A percentile compares a stretch with the other conserved stretches of the same genome.
Conservation (phyloP, 2,329 filamentous ascomycete species). For the Arachnomyces sp. region DNA sequence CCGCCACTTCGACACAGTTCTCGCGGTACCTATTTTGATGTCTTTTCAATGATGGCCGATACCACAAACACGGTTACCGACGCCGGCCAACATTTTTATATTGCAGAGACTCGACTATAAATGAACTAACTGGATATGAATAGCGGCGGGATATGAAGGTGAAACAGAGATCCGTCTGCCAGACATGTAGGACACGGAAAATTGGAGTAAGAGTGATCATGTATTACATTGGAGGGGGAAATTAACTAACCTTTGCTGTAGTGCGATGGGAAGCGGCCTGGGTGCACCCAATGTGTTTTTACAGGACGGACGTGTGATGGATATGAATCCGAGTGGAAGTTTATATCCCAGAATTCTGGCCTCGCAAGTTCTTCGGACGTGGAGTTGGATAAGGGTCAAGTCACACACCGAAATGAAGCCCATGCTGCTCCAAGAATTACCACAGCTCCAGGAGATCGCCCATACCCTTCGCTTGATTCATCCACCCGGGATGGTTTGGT, state of each 20-base stretch:
- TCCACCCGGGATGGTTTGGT: slow-evolving; percentile 2
- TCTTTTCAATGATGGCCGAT: no score
- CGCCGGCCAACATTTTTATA: no score
- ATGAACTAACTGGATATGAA: not conserved
- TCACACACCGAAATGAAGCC: no score
- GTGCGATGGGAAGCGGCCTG: slow-evolving; percentile 21
- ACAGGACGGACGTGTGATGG: slow-evolving; percentile 18
- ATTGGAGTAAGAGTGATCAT: slow-evolving; percentile 12
- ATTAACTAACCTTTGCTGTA: no score
- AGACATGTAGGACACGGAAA: slow-evolving; percentile 15
- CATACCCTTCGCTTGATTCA: not conserved
- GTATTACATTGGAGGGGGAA: no score
- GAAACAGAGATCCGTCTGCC: slow-evolving; percentile 12
- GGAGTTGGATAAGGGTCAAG: no score
- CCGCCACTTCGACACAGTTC: no score
- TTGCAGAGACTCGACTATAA: not conserved
- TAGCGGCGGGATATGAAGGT: slow-evolving; percentile 10
- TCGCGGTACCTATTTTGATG: no score
- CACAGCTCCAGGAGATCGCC: no score
- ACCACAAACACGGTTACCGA: no score
- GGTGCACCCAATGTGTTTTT: slow-evolving; percentile 18
- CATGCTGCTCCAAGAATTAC: no score
- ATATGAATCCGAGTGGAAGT: slow-evolving; percentile 16
- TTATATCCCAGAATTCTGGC: slow-evolving; percentile 15
- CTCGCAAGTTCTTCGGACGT: no score